Evolutionary conservation across 1,284 basidiomycete species (phyloP), one percentile per base, ranked within the genome.

Genomic region (Heliocybe sulcata): DNA sequence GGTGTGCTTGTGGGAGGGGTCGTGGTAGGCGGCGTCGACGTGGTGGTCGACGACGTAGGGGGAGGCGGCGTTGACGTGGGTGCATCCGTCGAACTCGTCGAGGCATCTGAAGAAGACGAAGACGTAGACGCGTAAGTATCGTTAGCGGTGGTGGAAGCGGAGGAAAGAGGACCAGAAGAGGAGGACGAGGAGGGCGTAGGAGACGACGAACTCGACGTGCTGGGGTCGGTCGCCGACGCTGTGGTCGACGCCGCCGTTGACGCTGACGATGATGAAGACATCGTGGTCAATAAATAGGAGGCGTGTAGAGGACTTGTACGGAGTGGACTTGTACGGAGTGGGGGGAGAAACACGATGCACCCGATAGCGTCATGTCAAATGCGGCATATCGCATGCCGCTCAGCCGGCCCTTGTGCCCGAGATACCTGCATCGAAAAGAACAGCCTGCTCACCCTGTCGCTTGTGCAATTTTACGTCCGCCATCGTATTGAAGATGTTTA

Each of bases 351-450:
- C 47, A 26, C 47, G 47, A 29, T 22, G 47, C 23, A 10, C 23
- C n/a, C 10, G 47, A 49, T 49, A 49, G 47, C 47, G 47, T 49
- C 47, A 49, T 49, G 23, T 29, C 47, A 49, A 49, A 42, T 16
- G 16, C 38, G 38, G 38, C 38, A 42, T 9, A 42, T 42, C 38
- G 12, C 12, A 20, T 42, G 38, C 38, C 38, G 38, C 38, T 4
- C 38, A 4, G 4, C 8, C 38, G 8, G 38, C 4, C 4, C 38
- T 6, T 16, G 38, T n/a, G 16, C 19, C 38, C 38, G 38, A 42
- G 16, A 20, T 20, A 42, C 38, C 4, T 42, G 16, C 4, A 42
- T 42, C 16, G n/a, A 42, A 3, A 16, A 20, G 19, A 42, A 6
- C 4, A 6, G 8, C 4, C 4, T 42, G 16, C 38, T 42, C 38